Base-by-base conservation (phyloP, 2,329 filamentous ascomycete species). In the Gremmenia infestans region DNA sequence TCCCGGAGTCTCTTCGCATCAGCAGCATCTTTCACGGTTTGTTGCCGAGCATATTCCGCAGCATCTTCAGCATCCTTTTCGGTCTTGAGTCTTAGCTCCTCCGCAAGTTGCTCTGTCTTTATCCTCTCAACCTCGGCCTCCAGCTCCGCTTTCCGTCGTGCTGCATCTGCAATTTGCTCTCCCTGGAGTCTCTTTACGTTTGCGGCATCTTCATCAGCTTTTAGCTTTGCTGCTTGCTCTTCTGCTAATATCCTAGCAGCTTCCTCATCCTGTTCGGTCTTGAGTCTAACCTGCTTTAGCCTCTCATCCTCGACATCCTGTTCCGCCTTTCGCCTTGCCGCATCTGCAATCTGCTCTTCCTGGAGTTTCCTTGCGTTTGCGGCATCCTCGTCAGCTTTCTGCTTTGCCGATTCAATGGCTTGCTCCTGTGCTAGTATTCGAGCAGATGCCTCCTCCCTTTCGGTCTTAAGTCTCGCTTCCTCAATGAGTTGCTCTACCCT, bases 281-380 rank as follows among this genome's bases (percentile, higher is more conserved):
- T 52, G 32, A 15, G 49, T 19, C 17, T 55, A 19, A 35, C 8
- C 46, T 19, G n/a, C 42, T 47, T 19, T 40, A 35, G 11, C 52
- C 22, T 47, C 35, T 48, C 32, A 42, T 57, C 50, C 15, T 57
- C 47, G 23, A 55, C 53, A 47, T 54, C 40, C 32, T 49, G 14
- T 22, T 57, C 43, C 35, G 50, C 28, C 39, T 57, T 43, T 22
- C 47, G 23, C 23, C 50, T 36, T 14, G 49, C 35, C 40, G 32
- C n/a, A 32, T 56, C 48, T 37, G 50, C 32, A 28, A 32, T 32
- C 28, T 46, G 47, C 35, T 28, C 32, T 46, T 43, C 39, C 5
- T 52, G 50, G 8, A 54, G 15, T 43, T 23, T 36, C 28, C 39
- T 28, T 3, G 48, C 36, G 12, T 59, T 25, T 28, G 58, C 45